Base-by-base conservation (phyloP, 2,329 filamentous ascomycete species). In the Raffaelea deltoideospora region DNA sequence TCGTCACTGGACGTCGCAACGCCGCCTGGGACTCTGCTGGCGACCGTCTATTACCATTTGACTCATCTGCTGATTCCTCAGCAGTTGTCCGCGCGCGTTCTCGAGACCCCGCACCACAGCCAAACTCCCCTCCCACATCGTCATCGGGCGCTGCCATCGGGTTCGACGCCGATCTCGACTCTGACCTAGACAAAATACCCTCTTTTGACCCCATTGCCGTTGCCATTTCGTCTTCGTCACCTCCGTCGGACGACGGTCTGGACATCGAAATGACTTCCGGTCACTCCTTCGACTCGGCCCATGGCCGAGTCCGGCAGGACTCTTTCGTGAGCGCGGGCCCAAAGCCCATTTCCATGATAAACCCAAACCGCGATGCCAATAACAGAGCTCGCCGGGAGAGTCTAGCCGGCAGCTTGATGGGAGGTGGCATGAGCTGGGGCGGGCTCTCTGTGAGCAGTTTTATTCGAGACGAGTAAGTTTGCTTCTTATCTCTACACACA, bases 351-450 rank as follows among this genome's bases (percentile, higher is more conserved):
- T 75, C 72, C 41, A 72, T 77, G 64, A 68, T 65, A 50, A 78
- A 76, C 48, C 65, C 71, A 35, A 76, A 75, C 51, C 67, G 72
- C 55, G 69, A 74, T 47, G 63, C 66, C 47, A 65, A n/a, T n/a
- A n/a, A 63, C 51, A 67, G 72, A 43, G 67, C 63, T 37, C 65
- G 74, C 44, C 64, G 74, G 47, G 75, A 79, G 53, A 73, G 67
- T 39, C 55, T 78, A 24, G 73, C 72, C 14, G 73, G 72, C 34
- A 79, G 74, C 51, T 57, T 78, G 40, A 74, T 77, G 60, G 80
- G 77, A 45, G 87, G 87, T 48, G 87, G 88, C 49, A 86, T 94
- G 78, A 95, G 87, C 59, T 98, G 88, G 87, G 88, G 88, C 53
- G 88, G 87, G 46, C 76, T 94, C 42, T 96, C 88, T 9, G 84